phyloP scores from a whole-genome alignment of 768 basidiomycete species.

The Inosperma sp. region DNA sequence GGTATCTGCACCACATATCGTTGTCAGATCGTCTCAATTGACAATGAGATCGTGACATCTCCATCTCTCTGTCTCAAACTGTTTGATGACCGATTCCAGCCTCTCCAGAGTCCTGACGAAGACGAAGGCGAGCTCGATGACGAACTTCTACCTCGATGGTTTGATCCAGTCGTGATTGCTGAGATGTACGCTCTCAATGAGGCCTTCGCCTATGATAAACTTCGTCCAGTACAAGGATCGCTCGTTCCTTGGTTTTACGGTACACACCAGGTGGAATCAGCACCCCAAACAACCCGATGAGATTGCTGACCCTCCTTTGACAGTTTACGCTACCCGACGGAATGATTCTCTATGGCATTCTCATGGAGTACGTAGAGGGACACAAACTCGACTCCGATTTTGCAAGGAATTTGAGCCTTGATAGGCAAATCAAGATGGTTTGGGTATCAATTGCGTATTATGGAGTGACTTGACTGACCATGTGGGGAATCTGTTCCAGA shows the following conservation, averaged over 20 bases:
- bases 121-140: conserved; percentile 10
- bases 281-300: background rate
- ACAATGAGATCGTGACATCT: too few species aligned
- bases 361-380: conserved; percentile 20
- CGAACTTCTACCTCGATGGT: too few species aligned
- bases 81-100: too few species aligned
- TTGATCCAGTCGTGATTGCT: conserved; percentile 14
- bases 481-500: conserved; percentile 12
- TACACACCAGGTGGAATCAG: conserved; percentile 18
- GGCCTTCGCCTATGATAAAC: conserved; percentile 22
- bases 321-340: conserved; percentile 17
- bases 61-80: too few species aligned
- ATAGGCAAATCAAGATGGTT: conserved; percentile 19
- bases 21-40: too few species aligned
- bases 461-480: background rate
- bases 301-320: background rate
- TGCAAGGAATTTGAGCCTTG: conserved; percentile 9
- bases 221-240: conserved; percentile 21
- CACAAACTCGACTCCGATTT: conserved; percentile 11
- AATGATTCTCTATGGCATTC: conserved; percentile 14
- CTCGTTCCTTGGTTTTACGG: conserved; percentile 28
- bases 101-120: conserved; percentile 9
- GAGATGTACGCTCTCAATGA: conserved; percentile 21
- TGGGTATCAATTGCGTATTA: background rate
- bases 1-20: too few species aligned